These are phyloP conservation scores for Byssochlamys sp. DNA, from an alignment of 2,329 filamentous ascomycete species.

Conservation along the genomic window DNA sequence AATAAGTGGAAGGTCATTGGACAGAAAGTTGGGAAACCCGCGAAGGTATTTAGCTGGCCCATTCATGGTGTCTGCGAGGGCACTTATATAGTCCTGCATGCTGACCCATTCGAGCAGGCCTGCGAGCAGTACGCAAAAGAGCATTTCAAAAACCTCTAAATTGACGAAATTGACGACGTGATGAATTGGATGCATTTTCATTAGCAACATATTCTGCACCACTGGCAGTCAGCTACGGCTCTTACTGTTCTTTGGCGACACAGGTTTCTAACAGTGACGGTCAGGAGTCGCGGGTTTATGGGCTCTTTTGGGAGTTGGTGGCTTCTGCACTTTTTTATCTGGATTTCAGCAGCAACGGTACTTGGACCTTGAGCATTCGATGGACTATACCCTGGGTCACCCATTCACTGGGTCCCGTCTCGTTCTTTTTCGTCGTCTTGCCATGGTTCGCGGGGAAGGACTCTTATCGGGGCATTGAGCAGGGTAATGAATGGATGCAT, in stretches of 20 bases:
- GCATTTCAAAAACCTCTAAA: constrained; percentile 55
- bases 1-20: constrained; percentile 99
- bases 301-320: neutral
- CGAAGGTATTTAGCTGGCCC: constrained; percentile 56
- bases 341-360: neutral
- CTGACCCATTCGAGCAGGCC: constrained; percentile 43
- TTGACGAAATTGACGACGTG: constrained; percentile 23
- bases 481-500: neutral
- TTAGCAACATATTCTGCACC: constrained; percentile 3
- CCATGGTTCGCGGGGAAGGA: neutral
- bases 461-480: neutral
- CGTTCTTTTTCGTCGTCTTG: neutral
- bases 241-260: neutral
- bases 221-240: neutral
- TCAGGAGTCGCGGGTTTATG: neutral
- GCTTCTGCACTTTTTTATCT: neutral
- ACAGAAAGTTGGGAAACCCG: constrained; percentile 91
- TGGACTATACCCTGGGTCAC: neutral
- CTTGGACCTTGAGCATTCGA: neutral
- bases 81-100: constrained; percentile 1
- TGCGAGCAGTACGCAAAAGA: constrained; percentile 94
- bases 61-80: neutral
- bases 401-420: neutral
- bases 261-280: neutral
- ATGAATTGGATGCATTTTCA: constrained; percentile 20